Evolutionary conservation across 305 asterid genomes (phyloP), one percentile per base, ranked within the genome.

Genomic region (Ajuga reptans): DNA sequence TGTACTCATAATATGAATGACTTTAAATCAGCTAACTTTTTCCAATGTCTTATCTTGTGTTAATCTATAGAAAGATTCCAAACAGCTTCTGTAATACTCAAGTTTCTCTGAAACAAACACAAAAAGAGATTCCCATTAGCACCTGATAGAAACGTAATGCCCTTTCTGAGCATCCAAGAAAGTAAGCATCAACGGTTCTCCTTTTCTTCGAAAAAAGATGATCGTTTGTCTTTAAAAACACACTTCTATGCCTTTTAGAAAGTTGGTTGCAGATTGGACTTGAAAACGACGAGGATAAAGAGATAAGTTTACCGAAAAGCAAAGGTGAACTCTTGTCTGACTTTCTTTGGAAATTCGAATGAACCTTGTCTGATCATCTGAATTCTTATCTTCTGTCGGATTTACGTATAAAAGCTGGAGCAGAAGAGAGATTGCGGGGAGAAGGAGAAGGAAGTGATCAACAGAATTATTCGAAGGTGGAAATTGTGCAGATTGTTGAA

Each of bases 381-480:
- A 34, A 10, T 54, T 33, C 5, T 31, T 52, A 4, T 67, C 29
- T 15, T 41, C 3, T 6, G 16, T 14, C 2, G 43, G 24, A 11
- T 36, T 5, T 1, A 45, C 50, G n/a, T 49, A 27, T 73, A 50
- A 59, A 51, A 74, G 82, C 77, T 74, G 77, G 79, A 74, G 68
- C 53, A 18, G 21, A 51, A 60, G 42, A 39, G 17, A 72, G 46
- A 33, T 45, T 5, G 58, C 9, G 49, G 60, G 7, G 69, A 72
- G 3, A 55, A 47, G 6, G 60, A 77, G 33, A 52, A 64, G 12
- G 78, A 78, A 66, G 71, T 74, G 46, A 54, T 74, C 41, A 60
- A 66, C 9, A 70, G 82, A 65, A 36, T 78, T 47, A 67, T 77
- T 50, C 2, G 51, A 58, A 52, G 72, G 76, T 81, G 79, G 83